These are phyloP conservation scores for Quercus cerris DNA, from an alignment of 306 rosid genomes.

Conservation along the genomic window DNA sequence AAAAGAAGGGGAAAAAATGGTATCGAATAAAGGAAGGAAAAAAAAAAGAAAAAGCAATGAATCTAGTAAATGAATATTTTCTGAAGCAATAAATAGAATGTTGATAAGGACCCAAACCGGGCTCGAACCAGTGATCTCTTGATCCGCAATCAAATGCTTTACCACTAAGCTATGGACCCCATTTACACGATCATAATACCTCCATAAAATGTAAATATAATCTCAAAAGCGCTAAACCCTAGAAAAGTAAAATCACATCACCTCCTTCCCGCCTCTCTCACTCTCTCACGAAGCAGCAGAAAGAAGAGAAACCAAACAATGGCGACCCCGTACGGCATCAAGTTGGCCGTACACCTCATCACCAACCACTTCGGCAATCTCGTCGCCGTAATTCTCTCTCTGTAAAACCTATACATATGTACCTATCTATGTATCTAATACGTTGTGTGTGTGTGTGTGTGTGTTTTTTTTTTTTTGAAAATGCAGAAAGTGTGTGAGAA, in stretches of 20 bases:
- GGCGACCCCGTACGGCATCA: constrained; percentile 61
- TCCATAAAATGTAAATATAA: too few relatives aligned
- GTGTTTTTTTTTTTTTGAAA: too few relatives aligned
- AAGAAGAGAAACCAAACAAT: constrained; percentile 21
- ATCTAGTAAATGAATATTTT: too few relatives aligned
- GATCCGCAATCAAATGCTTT: constrained; percentile 26
- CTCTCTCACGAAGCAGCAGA: neutral
- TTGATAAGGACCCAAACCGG: constrained; percentile 11
- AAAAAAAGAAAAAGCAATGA: too few relatives aligned
- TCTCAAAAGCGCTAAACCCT: too few relatives aligned
- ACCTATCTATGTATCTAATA: neutral
- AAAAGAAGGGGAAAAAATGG: too few relatives aligned
- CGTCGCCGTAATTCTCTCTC: constrained; percentile 54
- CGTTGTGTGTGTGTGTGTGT: too few relatives aligned
- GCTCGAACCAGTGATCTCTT: constrained; percentile 17
- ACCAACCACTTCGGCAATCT: constrained; percentile 78
- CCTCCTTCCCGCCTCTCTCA: constrained; percentile 4
- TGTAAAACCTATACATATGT: neutral
- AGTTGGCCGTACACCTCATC: constrained; percentile 64
- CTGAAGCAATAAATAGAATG: neutral
- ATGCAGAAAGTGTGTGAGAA: constrained; percentile 77
- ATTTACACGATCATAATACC: fast-evolving
- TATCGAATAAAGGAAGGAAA: too few relatives aligned
- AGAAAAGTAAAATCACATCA: too few relatives aligned
- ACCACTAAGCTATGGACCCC: constrained; percentile 20